These are phyloP conservation scores for Thermothielavioides terrestris DNA, from an alignment of 495 filamentous ascomycete species.

Conservation along the genomic window DNA sequence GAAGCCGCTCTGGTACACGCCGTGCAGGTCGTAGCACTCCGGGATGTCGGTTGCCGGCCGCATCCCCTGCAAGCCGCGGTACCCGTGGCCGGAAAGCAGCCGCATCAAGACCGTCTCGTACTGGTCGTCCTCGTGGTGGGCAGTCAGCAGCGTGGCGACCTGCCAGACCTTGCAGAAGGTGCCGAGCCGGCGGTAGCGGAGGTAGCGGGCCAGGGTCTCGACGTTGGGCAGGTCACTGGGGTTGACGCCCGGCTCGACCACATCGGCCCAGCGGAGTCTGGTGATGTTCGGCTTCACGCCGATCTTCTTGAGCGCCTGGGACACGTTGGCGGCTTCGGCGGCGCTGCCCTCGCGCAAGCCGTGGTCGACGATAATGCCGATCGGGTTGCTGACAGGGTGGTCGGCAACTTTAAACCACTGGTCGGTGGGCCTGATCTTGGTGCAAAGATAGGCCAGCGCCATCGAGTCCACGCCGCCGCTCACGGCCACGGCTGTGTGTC, in stretches of 20 bases:
- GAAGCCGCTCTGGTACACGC: conserved; percentile 59
- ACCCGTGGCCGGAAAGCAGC: conserved; percentile 50
- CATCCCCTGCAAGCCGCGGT: conserved; percentile 65
- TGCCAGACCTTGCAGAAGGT: conserved; percentile 41
- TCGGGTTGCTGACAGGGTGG: conserved; percentile 37
- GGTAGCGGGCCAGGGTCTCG: conserved; percentile 67
- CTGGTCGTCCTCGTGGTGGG: conserved; percentile 79
- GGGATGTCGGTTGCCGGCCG: conserved; percentile 57
- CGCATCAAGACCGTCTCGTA: conserved; percentile 82
- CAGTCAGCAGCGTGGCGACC: conserved; percentile 55
- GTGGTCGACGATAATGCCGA: conserved; percentile 74
- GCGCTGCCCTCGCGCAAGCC: conserved; percentile 56
- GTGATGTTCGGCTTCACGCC: conserved; percentile 16
- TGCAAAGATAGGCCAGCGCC: conserved; percentile 75
- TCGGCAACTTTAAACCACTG: conserved; percentile 26
- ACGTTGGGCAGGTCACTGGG: conserved; percentile 50
- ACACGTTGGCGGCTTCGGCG: conserved; percentile 57
- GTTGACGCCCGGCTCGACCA: conserved; percentile 10
- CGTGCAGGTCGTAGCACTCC: conserved; percentile 69
- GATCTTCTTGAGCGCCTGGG: conserved; percentile 37
- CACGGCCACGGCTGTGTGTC: conserved; percentile 60
- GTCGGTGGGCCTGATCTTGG: conserved; percentile 22
- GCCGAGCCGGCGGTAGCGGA: conserved; percentile 66
- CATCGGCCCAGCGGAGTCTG: conserved; percentile 32
- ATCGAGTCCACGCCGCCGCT: conserved; percentile 96